A percentile compares a stretch with the other conserved stretches of the same genome.
These are phyloP conservation scores for Oxytropis ochrocephala DNA, from an alignment of 306 rosid species.

Conservation along the genomic window DNA sequence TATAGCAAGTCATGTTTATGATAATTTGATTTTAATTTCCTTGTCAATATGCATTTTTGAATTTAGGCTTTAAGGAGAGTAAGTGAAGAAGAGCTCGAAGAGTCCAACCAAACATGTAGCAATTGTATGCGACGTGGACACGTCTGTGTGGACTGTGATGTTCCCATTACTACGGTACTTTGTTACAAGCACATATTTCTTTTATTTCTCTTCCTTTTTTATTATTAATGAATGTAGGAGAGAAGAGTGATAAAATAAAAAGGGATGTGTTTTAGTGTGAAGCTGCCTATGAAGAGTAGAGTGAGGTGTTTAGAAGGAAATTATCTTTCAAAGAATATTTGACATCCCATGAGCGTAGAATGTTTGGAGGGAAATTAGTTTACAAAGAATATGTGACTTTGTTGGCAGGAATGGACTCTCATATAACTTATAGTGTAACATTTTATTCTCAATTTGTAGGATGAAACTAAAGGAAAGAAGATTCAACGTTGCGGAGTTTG, in stretches of 20 bases:
- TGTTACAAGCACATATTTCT: too few relatives aligned
- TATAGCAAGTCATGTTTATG: background rate
- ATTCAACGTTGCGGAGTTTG: background rate
- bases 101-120: background rate
- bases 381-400: background rate
- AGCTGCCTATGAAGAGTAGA: too few relatives aligned
- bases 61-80: constrained; percentile 9
- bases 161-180: background rate
- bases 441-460: constrained; percentile 4
- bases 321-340: too few relatives aligned
- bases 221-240: too few relatives aligned
- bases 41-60: too few relatives aligned
- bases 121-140: background rate
- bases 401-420: background rate
- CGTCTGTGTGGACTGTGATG: background rate
- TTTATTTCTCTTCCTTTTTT: too few relatives aligned
- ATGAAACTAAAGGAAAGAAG: background rate
- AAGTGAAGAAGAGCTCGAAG: constrained; percentile 2
- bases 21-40: background rate
- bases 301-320: too few relatives aligned
- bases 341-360: too few relatives aligned
- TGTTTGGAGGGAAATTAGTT: background rate
- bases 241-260: too few relatives aligned
- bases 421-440: background rate
- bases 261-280: too few relatives aligned